Percentiles rank a stretch among this genome's conserved stretches.
These are phyloP conservation scores for Picochlorum sp. DNA, from an alignment of 139 green algal species.

Conservation along the genomic window DNA sequence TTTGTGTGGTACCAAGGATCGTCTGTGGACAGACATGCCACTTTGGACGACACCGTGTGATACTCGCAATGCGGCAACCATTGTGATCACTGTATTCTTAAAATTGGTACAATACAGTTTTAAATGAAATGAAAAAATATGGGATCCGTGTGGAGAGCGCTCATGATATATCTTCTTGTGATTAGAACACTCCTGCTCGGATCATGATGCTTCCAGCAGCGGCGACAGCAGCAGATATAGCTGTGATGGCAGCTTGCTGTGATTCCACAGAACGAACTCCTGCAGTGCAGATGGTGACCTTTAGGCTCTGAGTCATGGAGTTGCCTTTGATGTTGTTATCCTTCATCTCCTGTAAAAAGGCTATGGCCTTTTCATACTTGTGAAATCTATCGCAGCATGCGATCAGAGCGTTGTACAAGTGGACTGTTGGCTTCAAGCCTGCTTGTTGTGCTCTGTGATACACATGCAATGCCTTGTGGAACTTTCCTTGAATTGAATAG, in stretches of 20 bases:
- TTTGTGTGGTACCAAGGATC: too few species aligned
- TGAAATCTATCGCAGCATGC: conserved; percentile 66
- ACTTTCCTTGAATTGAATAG: conserved; percentile 56
- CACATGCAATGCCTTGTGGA: conserved; percentile 40
- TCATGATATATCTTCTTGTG: background rate
- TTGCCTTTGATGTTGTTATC: conserved; percentile 13
- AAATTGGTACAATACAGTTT: background rate
- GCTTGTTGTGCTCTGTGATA: conserved; percentile 30
- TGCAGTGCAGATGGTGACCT: conserved; percentile 48
- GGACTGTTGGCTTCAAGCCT: conserved; percentile 37
- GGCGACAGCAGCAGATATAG: conserved; percentile 67
- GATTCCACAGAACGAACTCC: conserved; percentile 55
- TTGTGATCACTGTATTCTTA: too few species aligned
- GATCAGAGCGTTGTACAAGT: conserved; percentile 81
- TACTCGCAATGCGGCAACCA: too few species aligned
- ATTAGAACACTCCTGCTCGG: conserved; percentile 62
- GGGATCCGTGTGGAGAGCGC: background rate
- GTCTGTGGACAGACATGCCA: too few species aligned
- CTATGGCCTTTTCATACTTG: conserved; percentile 44
- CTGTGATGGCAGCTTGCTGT: conserved; percentile 61
- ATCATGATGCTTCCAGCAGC: conserved; percentile 71
- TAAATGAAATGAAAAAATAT: conserved; percentile 1
- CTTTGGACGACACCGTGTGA: too few species aligned
- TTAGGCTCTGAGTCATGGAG: conserved; percentile 40
- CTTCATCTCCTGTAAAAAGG: conserved; percentile 36